Base-by-base conservation (phyloP, 208 protist species). In the Trichomonas gallinae region DNA sequence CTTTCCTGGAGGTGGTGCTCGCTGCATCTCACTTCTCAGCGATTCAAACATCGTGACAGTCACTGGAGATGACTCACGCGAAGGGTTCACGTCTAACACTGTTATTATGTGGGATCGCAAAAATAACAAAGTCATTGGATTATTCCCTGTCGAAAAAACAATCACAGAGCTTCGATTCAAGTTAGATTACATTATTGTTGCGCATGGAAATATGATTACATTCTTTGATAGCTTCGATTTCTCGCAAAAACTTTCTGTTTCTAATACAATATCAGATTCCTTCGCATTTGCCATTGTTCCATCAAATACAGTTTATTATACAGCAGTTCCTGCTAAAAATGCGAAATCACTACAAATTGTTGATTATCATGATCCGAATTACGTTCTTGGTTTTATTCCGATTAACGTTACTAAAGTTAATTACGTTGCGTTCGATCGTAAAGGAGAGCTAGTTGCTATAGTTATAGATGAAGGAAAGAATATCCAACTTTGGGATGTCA, bases 291-390 rank as follows among this genome's bases (percentile, higher is more conserved):
- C 87, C 3, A 42, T 93, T 51, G 44, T 51, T 51, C 87, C 42
- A 38, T 93, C 87, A 26, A 51, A 36, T 26, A 38, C 87, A 10
- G 21, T 51, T 15, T 48, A 51, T 40, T 51, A 40, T 34, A 26
- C 17, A 17, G 87, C 87, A 21, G 9, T 51, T 51, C 87, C 87
- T 11, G 42, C 87, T 15, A 42, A 42, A 10, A 51, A n/a, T 51
- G 40, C 40, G 9, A 44, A 93, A 48, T 38, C 11, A 26, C 40
- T 93, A 8, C 42, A 51, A 11, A 93, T 93, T 58, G 3, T 44
- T 38, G 87, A 93, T 93, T 93, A 93, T 93, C 87, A 93, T 36
- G 87, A 93, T 93, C 87, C 87, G 10, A 38, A 38, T 48, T 51
- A 93, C 21, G 45, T 51, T 38, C 17, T 93, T 58, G 87, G 87